Evolutionary conservation across 2,329 filamentous ascomycete genomes (phyloP).

Genomic region (Penicillium griseofulvum): DNA sequence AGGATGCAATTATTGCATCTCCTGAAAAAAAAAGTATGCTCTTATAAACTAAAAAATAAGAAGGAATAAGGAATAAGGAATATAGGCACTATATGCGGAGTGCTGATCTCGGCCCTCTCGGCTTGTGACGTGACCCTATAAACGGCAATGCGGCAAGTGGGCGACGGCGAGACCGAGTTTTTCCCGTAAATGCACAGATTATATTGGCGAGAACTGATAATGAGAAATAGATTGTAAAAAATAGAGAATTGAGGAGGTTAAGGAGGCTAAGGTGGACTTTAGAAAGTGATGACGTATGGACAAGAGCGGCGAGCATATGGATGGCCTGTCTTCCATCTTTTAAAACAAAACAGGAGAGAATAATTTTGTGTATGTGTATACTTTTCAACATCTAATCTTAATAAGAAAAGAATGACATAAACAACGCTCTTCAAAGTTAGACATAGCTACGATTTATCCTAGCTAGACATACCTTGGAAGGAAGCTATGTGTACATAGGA

Average conservation of each 20-base stretch:
- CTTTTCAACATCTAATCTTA: no score
- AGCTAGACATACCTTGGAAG: neutral
- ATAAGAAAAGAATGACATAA: neutral
- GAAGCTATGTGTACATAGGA: neutral
- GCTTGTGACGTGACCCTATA: constrained; percentile 6
- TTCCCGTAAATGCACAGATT: neutral
- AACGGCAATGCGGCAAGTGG: constrained; percentile 14
- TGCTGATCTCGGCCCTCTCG: constrained; percentile 17
- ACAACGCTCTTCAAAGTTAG: neutral
- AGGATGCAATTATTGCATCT: neutral
- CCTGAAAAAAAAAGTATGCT: neutral
- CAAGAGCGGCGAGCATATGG: neutral
- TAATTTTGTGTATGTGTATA: neutral
- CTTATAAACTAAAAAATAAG: neutral
- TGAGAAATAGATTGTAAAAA: neutral
- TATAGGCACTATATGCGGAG: constrained; percentile 1
- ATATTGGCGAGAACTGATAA: neutral
- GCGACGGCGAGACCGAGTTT: constrained; percentile 5
- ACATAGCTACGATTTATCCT: neutral
- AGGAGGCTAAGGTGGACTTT: neutral
- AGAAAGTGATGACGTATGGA: constrained; percentile 2
- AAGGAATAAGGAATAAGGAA: neutral
- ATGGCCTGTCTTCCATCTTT: neutral
- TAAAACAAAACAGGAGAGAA: no score
- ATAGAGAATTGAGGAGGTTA: neutral